These are phyloP conservation scores for Suillus sp. DNA, from an alignment of 768 basidiomycete species.

Conservation along the genomic window DNA sequence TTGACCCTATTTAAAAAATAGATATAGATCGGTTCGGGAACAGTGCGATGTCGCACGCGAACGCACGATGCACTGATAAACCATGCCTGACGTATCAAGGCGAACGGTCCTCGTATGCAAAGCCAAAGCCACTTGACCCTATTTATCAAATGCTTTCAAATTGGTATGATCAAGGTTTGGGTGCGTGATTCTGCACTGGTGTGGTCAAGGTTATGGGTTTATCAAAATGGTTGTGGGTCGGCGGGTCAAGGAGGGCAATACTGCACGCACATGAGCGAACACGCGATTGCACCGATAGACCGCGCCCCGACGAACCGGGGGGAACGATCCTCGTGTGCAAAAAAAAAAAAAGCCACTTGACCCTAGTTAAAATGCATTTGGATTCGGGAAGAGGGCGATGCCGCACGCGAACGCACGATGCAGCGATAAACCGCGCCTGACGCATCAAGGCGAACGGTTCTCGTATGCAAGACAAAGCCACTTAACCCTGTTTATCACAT, in stretches of 20 bases:
- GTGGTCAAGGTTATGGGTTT: neutral
- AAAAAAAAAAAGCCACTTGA: conserved; percentile 10
- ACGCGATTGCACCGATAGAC: conserved; percentile 11
- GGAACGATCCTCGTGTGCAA: conserved; percentile 11
- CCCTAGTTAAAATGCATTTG: conserved; percentile 1
- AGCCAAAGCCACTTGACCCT: too few relatives aligned
- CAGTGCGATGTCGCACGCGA: too few relatives aligned
- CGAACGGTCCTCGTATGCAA: too few relatives aligned
- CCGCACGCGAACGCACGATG: neutral
- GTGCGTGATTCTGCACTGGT: too few relatives aligned
- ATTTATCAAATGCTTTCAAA: too few relatives aligned
- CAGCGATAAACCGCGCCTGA: neutral
- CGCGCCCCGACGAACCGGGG: neutral
- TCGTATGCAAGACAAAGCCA: neutral
- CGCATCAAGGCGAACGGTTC: neutral
- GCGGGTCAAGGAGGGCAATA: neutral
- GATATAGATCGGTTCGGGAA: too few relatives aligned
- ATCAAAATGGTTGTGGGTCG: neutral
- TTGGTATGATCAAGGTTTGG: too few relatives aligned
- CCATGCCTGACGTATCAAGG: too few relatives aligned
- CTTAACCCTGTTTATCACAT: neutral
- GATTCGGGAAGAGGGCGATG: neutral
- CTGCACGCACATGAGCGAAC: neutral
- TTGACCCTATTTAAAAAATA: too few relatives aligned
- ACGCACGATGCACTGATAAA: too few relatives aligned